Evolutionary conservation across 1,284 basidiomycete genomes (phyloP).

Genomic region (Porodaedalea pini): DNA sequence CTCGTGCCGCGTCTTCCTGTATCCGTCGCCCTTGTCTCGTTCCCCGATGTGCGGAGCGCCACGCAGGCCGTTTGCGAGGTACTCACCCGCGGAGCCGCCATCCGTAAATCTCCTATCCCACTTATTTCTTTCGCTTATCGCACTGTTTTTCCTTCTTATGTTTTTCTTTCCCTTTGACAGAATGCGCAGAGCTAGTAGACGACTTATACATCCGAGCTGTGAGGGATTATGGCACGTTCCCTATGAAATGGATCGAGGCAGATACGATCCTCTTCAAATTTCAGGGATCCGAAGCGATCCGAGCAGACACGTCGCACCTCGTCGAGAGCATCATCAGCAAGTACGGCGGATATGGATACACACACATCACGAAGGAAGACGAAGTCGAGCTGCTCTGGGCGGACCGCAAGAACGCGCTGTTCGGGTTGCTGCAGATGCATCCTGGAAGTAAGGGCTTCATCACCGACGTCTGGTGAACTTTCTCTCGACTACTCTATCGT

Average conservation of each 20-base stretch:
- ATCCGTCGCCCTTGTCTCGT: slow-evolving; percentile 16
- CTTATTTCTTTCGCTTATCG: slow-evolving; percentile 16
- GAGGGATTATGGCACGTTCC: slow-evolving; percentile 59
- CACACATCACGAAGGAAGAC: slow-evolving; percentile 72
- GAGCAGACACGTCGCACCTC: slow-evolving; percentile 57
- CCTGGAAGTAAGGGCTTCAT: slow-evolving; percentile 75
- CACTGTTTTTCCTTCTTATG: not conserved
- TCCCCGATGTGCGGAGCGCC: slow-evolving; percentile 16
- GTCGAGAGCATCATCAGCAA: slow-evolving; percentile 61
- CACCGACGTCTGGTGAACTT: slow-evolving; percentile 78
- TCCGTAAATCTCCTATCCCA: slow-evolving; percentile 7
- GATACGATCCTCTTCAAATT: slow-evolving; percentile 92
- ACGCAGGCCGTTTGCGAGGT: slow-evolving; percentile 38
- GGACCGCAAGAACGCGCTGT: slow-evolving; percentile 82
- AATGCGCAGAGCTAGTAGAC: slow-evolving; percentile 83
- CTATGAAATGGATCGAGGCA: slow-evolving; percentile 61
- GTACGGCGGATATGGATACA: slow-evolving; percentile 67
- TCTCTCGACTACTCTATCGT: slow-evolving; percentile 41
- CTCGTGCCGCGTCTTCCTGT: slow-evolving; percentile 46
- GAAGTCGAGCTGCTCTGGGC: slow-evolving; percentile 85
- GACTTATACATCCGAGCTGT: slow-evolving; percentile 78
- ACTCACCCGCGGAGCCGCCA: slow-evolving; percentile 53
- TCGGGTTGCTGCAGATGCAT: slow-evolving; percentile 62
- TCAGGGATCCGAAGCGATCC: slow-evolving; percentile 65
- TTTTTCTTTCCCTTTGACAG: slow-evolving; percentile 40